phyloP scores from a whole-genome alignment of 1,284 basidiomycete species.

The Trichosporon inkin region DNA sequence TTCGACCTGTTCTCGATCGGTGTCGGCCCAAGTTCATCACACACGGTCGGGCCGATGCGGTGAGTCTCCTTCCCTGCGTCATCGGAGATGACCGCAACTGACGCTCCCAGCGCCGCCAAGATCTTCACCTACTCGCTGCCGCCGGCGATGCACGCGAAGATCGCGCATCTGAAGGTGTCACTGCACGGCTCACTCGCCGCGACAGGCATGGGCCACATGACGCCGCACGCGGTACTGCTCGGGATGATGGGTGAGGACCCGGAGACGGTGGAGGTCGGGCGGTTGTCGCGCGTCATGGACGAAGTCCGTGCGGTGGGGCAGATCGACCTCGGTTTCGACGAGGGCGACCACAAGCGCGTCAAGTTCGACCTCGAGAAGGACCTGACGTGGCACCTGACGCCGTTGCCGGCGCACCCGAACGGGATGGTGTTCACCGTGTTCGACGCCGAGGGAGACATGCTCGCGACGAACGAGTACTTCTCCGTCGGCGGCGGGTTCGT shows the following conservation, averaged over 20 bases:
- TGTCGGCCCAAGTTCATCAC: conserved; percentile 53
- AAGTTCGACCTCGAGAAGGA: conserved; percentile 81
- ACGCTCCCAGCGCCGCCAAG: conserved; percentile 16
- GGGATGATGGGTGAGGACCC: conserved; percentile 70
- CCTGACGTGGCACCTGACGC: conserved; percentile 55
- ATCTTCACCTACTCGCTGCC: conserved; percentile 29
- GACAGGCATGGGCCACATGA: conserved; percentile 78
- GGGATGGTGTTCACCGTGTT: conserved; percentile 91
- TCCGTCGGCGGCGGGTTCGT: conserved; percentile 80
- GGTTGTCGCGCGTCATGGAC: conserved; percentile 32
- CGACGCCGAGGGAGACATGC: conserved; percentile 69
- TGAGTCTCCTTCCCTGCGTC: conserved; percentile 14
- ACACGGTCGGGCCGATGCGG: conserved; percentile 82
- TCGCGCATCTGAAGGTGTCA: conserved; percentile 75
- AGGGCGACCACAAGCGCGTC: conserved; percentile 71
- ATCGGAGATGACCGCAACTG: not conserved
- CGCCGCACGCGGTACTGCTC: conserved; percentile 85
- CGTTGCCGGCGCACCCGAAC: conserved; percentile 59
- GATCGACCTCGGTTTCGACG: conserved; percentile 54
- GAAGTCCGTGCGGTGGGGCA: conserved; percentile 31
- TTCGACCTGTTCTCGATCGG: conserved; percentile 94
- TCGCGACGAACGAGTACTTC: conserved; percentile 95
- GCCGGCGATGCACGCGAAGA: conserved; percentile 51
- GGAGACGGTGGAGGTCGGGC: conserved; percentile 40
- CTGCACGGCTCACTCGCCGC: conserved; percentile 59